A percentile compares a stretch with the other conserved stretches of the same genome.
Evolutionary conservation across 2,329 filamentous ascomycete species (phyloP).

Genomic region (Colletotrichum agaves): DNA sequence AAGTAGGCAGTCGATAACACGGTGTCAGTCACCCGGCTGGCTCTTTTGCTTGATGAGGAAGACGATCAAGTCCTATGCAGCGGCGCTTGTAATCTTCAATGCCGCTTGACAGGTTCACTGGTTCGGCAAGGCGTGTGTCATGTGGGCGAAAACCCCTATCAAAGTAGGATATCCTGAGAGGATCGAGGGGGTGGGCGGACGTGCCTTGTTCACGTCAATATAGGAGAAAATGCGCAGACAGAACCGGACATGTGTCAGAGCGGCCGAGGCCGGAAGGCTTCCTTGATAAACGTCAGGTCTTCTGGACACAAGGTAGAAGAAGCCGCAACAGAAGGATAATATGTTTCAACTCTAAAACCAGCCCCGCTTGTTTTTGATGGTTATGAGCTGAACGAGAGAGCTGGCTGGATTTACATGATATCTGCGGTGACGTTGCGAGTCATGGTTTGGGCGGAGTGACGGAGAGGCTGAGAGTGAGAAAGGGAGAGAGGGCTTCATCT

Average conservation of each 20-base stretch:
- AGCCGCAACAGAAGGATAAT: not conserved
- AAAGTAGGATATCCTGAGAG: constrained; percentile 22
- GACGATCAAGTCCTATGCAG: not conserved
- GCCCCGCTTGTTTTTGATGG: constrained; percentile 30
- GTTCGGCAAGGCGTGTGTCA: constrained; percentile 13
- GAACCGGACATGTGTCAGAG: constrained; percentile 25
- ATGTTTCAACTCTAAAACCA: constrained; percentile 36
- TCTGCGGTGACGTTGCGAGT: constrained; percentile 29
- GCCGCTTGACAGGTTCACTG: constrained; percentile 8
- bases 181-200: not conserved
- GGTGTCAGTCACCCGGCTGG: not conserved
- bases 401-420: not conserved
- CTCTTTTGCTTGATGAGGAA: not conserved
- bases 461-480: not conserved
- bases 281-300: not conserved
- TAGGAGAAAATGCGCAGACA: constrained; percentile 10
- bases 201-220: constrained; percentile 21
- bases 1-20: not conserved
- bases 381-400: not conserved
- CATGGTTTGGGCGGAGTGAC: not conserved
- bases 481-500: not conserved
- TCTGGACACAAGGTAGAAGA: not conserved
- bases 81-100: not conserved
- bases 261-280: constrained; percentile 9
- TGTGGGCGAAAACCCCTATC: constrained; percentile 21